Conservation (phyloP, 2,329 filamentous ascomycete species). For the Cercospora sp. region DNA sequence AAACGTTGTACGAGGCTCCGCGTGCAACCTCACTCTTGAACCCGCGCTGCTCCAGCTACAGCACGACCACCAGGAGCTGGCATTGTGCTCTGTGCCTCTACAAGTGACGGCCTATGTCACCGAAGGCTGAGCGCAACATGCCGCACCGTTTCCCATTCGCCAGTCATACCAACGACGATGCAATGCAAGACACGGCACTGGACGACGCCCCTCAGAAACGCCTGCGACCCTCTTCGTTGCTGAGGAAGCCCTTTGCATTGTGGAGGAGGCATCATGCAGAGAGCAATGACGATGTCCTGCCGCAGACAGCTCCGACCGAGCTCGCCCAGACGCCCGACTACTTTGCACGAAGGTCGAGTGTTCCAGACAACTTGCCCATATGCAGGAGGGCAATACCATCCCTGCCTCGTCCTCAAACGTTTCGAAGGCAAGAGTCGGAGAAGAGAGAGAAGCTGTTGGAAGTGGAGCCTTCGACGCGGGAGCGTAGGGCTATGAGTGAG, state of each 20-base stretch:
- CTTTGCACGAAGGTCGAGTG: constrained; percentile 28
- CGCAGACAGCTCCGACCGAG: constrained; percentile 30
- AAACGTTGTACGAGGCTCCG: constrained; percentile 23
- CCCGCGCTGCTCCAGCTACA: not conserved
- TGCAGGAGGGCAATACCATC: constrained; percentile 60
- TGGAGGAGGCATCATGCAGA: constrained; percentile 34
- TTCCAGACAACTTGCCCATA: constrained; percentile 29
- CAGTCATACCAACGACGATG: constrained; percentile 26
- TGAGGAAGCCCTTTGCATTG: constrained; percentile 29
- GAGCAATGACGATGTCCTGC: constrained; percentile 18
- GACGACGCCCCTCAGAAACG: constrained; percentile 28
- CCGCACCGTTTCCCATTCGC: constrained; percentile 38
- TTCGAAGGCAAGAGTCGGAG: constrained; percentile 82
- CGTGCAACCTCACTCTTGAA: constrained; percentile 19
- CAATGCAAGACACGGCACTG: constrained; percentile 29
- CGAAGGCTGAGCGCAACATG: constrained; percentile 28
- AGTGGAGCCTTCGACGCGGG: constrained; percentile 61
- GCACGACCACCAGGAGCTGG: not conserved
- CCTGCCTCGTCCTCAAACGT: constrained; percentile 73
- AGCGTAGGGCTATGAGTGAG: constrained; percentile 70
- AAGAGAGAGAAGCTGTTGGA: constrained; percentile 71
- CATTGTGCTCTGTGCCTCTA: constrained; percentile 8
- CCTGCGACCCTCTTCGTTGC: constrained; percentile 25
- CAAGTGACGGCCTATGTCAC: constrained; percentile 15
- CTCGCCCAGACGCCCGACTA: constrained; percentile 35